These are phyloP conservation scores for Isabelozyma gotoi DNA, from an alignment of 805 yeast species.

Conservation along the genomic window DNA sequence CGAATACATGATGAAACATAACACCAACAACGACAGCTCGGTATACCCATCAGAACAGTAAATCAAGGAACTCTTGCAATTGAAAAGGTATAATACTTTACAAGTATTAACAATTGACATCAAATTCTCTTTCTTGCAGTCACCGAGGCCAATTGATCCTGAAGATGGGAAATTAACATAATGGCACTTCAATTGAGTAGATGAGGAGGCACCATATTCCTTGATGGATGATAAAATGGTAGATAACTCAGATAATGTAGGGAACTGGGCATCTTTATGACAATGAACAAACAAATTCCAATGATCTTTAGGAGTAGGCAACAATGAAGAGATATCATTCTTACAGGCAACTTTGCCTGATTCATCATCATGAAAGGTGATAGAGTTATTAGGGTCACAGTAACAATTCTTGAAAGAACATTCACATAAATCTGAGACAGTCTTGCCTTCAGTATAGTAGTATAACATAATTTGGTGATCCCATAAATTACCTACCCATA, in stretches of 20 bases:
- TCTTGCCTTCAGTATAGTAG: conserved; percentile 6
- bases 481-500: conserved; percentile 84
- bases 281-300: conserved; percentile 61
- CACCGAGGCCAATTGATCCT: conserved; percentile 79
- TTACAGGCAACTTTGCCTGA: conserved; percentile 17
- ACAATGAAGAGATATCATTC: conserved; percentile 11
- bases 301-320: conserved; percentile 48
- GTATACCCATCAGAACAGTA: conserved; percentile 92
- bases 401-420: conserved; percentile 33
- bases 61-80: conserved; percentile 49
- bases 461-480: conserved; percentile 53
- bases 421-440: conserved; percentile 7
- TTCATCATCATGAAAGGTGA: conserved; percentile 37
- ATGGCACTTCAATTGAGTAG: conserved; percentile 9
- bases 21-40: conserved; percentile 74
- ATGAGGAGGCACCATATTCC: conserved; percentile 11
- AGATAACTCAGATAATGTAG: conserved; percentile 40
- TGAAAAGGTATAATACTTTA: conserved; percentile 54
- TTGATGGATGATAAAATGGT: conserved; percentile 23
- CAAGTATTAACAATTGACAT: conserved; percentile 66
- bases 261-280: conserved; percentile 58
- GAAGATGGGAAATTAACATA: conserved; percentile 75
- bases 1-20: conserved; percentile 71
- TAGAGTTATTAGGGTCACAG: conserved; percentile 52
- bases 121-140: conserved; percentile 60